These are phyloP conservation scores for Plantago lanceolata DNA, from an alignment of 305 asterid species.

Conservation along the genomic window DNA sequence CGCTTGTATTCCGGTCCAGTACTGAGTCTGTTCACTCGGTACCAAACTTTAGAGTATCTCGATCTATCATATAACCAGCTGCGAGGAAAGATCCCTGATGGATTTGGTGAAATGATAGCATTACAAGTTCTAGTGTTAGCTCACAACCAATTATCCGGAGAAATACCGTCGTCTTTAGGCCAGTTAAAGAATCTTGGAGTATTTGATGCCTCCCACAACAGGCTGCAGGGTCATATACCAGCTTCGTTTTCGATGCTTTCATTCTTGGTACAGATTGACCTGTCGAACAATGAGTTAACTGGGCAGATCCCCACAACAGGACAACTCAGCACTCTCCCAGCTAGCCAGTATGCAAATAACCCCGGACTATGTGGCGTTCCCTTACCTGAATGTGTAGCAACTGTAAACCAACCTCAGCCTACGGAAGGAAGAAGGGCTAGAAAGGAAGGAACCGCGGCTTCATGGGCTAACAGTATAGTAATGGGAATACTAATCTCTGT, in stretches of 20 bases:
- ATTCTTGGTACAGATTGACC: constrained; percentile 77
- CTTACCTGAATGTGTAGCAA: constrained; percentile 51
- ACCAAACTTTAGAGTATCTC: constrained; percentile 78
- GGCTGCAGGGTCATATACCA: constrained; percentile 78
- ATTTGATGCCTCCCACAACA: constrained; percentile 78
- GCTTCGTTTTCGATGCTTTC: constrained; percentile 69
- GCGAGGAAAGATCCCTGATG: constrained; percentile 75
- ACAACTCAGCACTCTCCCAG: constrained; percentile 90
- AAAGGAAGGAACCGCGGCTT: constrained; percentile 28
- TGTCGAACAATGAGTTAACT: constrained; percentile 71
- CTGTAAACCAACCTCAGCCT: constrained; percentile 32
- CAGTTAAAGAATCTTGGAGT: constrained; percentile 78
- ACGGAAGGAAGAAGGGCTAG: constrained; percentile 24
- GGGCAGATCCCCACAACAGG: constrained; percentile 80
- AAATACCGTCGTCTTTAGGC: constrained; percentile 69
- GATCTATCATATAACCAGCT: constrained; percentile 84
- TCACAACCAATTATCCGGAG: constrained; percentile 79
- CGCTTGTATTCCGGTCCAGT: constrained; percentile 77
- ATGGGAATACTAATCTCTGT: constrained; percentile 73
- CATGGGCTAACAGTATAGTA: constrained; percentile 73
- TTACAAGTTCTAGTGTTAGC: constrained; percentile 71
- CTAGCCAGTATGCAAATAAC: constrained; percentile 65
- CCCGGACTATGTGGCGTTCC: constrained; percentile 95
- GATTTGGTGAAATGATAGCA: constrained; percentile 84
- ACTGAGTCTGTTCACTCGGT: constrained; percentile 68